Percentiles rank a stretch among this genome's conserved stretches.
phyloP scores from a whole-genome alignment of 148 eudicot genomes.

The Vaccinium myrtillus region DNA sequence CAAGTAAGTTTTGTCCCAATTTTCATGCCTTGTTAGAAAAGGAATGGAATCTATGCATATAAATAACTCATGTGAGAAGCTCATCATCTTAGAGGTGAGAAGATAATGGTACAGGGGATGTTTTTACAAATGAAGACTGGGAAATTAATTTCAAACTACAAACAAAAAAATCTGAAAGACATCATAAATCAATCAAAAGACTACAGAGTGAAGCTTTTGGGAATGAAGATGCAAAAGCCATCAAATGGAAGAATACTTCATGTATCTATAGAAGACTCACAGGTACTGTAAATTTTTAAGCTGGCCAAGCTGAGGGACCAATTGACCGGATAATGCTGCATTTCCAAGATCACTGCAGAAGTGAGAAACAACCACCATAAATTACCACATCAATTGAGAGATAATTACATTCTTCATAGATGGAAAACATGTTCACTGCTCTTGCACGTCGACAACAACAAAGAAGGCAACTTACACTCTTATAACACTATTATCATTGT shows the following conservation, averaged over 20 bases:
- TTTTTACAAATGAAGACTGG: not conserved
- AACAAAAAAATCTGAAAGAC: not conserved
- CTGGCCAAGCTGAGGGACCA: constrained; percentile 51
- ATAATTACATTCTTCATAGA: not conserved
- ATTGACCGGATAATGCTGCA: constrained; percentile 56
- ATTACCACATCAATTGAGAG: not conserved
- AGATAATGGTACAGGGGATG: not conserved
- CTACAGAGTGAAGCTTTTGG: not conserved
- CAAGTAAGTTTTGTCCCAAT: not conserved
- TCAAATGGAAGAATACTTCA: not conserved
- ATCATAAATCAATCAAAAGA: not conserved
- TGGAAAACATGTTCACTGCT: too few species aligned
- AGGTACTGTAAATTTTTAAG: constrained; percentile 56
- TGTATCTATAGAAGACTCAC: constrained; percentile 31
- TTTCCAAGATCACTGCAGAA: constrained; percentile 60
- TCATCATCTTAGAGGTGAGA: not conserved
- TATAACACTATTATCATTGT: constrained; percentile 66
- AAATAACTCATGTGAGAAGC: not conserved
- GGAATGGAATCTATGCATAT: not conserved
- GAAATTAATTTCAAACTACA: not conserved
- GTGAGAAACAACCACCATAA: constrained; percentile 5
- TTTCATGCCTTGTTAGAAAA: not conserved
- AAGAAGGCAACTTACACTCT: constrained; percentile 47
- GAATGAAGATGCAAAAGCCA: not conserved
- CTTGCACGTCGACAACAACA: not conserved